Base-by-base conservation (phyloP, 768 basidiomycete species). In the Cyathus striatus region DNA sequence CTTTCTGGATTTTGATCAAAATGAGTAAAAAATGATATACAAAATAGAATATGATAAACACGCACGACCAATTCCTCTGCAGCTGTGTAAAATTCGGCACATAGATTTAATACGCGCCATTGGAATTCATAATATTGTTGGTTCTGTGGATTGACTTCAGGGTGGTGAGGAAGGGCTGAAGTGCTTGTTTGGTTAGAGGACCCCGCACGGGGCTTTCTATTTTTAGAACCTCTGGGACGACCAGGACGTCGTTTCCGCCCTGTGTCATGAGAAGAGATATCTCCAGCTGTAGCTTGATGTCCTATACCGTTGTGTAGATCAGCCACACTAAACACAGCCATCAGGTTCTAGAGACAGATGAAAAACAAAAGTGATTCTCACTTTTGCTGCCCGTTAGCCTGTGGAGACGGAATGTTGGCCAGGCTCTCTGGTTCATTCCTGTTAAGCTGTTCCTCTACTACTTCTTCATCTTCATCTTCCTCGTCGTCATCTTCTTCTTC, bases 111-210 rank as follows among this genome's bases (percentile, higher is more conserved):
- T 30, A 88, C 78, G 42, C 86, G 79, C 87, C 87, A 90, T 58
- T 90, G 87, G 54, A 90, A 90, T 56, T 90, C 86, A 60, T 86
- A 87, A 59, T 86, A 89, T 53, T 81, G 79, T 48, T 86, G 82
- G 56, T 86, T 86, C 49, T 82, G 78, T 2, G 79, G 67, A 44
- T 75, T 77, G 20, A 81, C 75, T 38, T 73, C 69, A 3, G 73
- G 65, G 24, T 71, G 65, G 27, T 67, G 66, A 26, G 72, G 72
- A 6, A 67, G 63, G 32, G 70, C 62, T 38, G 59, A 75, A 39
- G 62, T 63, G 26, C 65, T 52, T 32, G 70, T 65, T 34, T 62
- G 53, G 44, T 64, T 65, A n/a, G 60, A 48, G 41, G 58, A 53
- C 17, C 62, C 54, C 35, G 52, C 54, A 40, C 69, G 67, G 36